A percentile compares a stretch with the other conserved stretches of the same genome.
Conservation (phyloP, 2,329 filamentous ascomycete genomes). For the Monosporascus cannonballus region DNA sequence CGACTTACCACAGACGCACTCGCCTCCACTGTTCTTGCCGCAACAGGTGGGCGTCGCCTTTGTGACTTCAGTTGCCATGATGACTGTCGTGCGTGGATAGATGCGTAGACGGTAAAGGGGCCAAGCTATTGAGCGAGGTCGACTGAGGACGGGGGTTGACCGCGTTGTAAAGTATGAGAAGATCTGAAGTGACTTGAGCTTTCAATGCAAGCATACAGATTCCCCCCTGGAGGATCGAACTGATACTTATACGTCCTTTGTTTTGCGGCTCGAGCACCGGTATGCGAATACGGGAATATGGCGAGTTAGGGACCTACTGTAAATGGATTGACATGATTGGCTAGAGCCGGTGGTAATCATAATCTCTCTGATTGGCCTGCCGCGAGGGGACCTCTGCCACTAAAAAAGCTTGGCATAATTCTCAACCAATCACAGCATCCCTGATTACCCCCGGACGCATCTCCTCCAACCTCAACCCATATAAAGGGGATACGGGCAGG, state of each 20-base stretch:
- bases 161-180: not conserved
- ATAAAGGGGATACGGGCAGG: too few relatives aligned
- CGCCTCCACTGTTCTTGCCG: slow-evolving; percentile 40
- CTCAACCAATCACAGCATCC: slow-evolving; percentile 7
- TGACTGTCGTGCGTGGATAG: slow-evolving; percentile 8
- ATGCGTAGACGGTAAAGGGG: not conserved
- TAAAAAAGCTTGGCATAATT: not conserved
- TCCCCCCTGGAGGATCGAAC: not conserved
- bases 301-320: not conserved
- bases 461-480: too few relatives aligned
- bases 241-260: slow-evolving; percentile 5
- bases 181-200: not conserved
- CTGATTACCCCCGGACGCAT: slow-evolving; percentile 6
- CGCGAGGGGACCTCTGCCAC: not conserved
- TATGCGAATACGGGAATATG: not conserved
- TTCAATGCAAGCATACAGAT: not conserved
- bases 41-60: slow-evolving; percentile 47
- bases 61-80: slow-evolving; percentile 26
- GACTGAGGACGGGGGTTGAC: not conserved
- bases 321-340: slow-evolving; percentile 11
- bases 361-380: slow-evolving; percentile 9
- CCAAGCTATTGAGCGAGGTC: not conserved
- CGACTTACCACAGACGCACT: slow-evolving; percentile 53
- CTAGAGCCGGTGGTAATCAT: slow-evolving; percentile 11
- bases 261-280: not conserved